Evolutionary conservation across 345 rosid genomes (phyloP).

Genomic region (Eucalyptus sideroxylon): DNA sequence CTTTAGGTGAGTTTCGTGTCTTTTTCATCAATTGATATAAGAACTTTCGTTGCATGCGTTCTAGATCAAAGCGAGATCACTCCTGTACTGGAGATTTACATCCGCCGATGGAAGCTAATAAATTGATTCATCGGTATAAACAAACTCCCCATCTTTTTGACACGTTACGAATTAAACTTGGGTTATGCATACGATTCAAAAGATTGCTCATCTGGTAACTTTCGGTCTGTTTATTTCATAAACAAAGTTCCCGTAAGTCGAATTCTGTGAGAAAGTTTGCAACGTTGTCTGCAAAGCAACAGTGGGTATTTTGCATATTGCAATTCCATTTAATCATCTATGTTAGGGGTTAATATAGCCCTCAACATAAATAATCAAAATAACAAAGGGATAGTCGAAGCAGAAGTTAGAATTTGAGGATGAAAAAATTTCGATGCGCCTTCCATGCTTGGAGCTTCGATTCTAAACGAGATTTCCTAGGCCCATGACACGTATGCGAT

Average conservation of each 20-base stretch:
- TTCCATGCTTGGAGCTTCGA: not conserved
- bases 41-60: not conserved
- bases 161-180: not conserved
- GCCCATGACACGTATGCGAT: not conserved
- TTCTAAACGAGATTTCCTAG: not conserved
- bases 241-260: not conserved
- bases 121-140: not conserved
- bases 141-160: not conserved
- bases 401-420: not conserved
- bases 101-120: not conserved
- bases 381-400: not conserved
- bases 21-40: not conserved
- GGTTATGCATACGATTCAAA: not conserved
- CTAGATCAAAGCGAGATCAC: conserved; percentile 8
- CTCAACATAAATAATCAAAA: not conserved
- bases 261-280: not conserved
- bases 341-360: no score
- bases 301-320: not conserved
- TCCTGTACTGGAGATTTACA: not conserved
- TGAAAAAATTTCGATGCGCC: not conserved
- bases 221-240: not conserved
- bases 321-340: not conserved
- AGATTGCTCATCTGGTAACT: not conserved
- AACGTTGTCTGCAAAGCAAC: not conserved
- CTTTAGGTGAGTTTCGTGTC: not conserved